phyloP scores from a whole-genome alignment of 208 protist species.

The Trypanosoma platydactyli region DNA sequence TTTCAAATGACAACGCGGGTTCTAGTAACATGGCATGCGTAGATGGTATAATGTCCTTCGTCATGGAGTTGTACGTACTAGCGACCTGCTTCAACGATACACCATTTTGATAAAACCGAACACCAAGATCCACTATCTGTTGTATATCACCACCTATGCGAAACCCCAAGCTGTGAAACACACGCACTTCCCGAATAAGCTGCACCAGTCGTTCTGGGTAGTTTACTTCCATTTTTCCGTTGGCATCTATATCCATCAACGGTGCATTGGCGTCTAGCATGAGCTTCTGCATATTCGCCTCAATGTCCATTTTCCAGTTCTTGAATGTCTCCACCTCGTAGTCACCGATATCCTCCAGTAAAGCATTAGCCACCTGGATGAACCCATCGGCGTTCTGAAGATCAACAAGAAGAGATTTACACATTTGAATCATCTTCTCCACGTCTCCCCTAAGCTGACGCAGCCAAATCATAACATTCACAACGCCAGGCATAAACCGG shows the following conservation, averaged over 20 bases:
- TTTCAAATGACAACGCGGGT: slow-evolving; percentile 86
- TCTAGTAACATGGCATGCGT: slow-evolving; percentile 91
- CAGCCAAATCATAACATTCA: slow-evolving; percentile 92
- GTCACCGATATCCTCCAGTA: slow-evolving; percentile 85
- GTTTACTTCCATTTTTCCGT: slow-evolving; percentile 86
- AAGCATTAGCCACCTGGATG: slow-evolving; percentile 41
- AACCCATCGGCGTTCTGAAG: slow-evolving; percentile 69
- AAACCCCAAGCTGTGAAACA: slow-evolving; percentile 79
- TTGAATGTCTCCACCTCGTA: slow-evolving; percentile 85
- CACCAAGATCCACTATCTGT: slow-evolving; percentile 72
- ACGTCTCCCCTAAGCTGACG: slow-evolving; percentile 78
- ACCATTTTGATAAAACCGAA: slow-evolving; percentile 84
- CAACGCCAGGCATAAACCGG: slow-evolving; percentile 88
- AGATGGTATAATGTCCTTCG: slow-evolving; percentile 88
- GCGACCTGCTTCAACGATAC: slow-evolving; percentile 91
- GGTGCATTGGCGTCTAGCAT: slow-evolving; percentile 82
- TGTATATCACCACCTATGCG: slow-evolving; percentile 57
- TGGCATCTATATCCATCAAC: slow-evolving; percentile 83
- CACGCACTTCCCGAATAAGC: slow-evolving; percentile 87
- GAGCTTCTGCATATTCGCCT: slow-evolving; percentile 63
- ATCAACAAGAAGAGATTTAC: slow-evolving; percentile 74
- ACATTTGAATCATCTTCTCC: slow-evolving; percentile 81
- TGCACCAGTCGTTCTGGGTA: slow-evolving; percentile 88
- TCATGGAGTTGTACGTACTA: slow-evolving; percentile 93
- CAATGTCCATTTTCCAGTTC: slow-evolving; percentile 76